A percentile compares a stretch with the other conserved stretches of the same genome.
phyloP scores from a whole-genome alignment of 768 basidiomycete genomes.

The Lepiota brunneoincarnata region DNA sequence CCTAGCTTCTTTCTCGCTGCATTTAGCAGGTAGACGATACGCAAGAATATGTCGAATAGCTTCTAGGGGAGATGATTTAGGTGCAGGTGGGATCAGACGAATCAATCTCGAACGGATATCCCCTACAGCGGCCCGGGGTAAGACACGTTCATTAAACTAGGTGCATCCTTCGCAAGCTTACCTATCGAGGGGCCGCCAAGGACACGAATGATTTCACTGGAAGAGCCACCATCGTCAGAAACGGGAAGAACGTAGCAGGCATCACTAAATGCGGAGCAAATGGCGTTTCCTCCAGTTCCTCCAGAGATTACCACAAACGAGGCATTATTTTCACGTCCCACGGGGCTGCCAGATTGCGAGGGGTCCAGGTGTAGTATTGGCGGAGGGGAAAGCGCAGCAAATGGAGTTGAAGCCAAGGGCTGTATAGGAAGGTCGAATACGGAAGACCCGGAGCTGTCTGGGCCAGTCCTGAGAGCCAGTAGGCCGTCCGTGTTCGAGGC shows the following conservation, averaged over 20 bases:
- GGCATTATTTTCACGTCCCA: constrained; percentile 17
- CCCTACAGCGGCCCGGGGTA: constrained; percentile 38
- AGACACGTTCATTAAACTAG: background rate
- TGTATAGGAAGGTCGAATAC: constrained; percentile 73
- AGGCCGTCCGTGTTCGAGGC: background rate
- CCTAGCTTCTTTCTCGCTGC: constrained; percentile 72
- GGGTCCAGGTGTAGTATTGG: background rate
- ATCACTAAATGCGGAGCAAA: constrained; percentile 78
- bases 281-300: constrained; percentile 92
- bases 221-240: constrained; percentile 94
- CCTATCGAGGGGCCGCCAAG: constrained; percentile 86
- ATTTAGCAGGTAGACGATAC: constrained; percentile 70
- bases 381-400: constrained; percentile 8
- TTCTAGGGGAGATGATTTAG: constrained; percentile 58
- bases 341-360: background rate
- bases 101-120: constrained; percentile 89
- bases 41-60: constrained; percentile 77
- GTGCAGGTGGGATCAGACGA: constrained; percentile 74
- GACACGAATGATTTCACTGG: constrained; percentile 91
- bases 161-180: constrained; percentile 23
- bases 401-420: constrained; percentile 9
- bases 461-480: background rate
- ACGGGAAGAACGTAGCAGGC: constrained; percentile 88
- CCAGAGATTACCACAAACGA: constrained; percentile 83
- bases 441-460: constrained; percentile 66